Conservation (phyloP, 345 rosid species). For the Linum usitatissimum region DNA sequence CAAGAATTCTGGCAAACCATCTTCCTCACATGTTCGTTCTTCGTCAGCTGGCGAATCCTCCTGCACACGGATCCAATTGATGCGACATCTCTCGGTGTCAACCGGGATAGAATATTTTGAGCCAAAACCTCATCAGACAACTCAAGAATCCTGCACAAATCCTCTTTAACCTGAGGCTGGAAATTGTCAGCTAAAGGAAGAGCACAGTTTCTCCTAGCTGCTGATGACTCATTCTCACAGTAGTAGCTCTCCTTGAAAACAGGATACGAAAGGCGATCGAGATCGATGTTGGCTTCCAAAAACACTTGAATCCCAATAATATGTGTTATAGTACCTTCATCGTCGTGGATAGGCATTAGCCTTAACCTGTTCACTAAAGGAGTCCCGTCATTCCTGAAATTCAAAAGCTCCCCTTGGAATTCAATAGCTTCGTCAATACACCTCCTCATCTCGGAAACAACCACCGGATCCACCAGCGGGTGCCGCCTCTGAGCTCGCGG, state of each 20-base stretch:
- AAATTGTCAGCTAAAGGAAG: no score
- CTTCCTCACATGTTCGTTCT: slow-evolving; percentile 77
- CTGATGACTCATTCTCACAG: not conserved
- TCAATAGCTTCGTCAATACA: slow-evolving; percentile 70
- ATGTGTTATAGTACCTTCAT: slow-evolving; percentile 73
- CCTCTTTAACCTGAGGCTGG: slow-evolving; percentile 16
- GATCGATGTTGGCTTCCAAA: slow-evolving; percentile 72
- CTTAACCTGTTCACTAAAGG: slow-evolving; percentile 67
- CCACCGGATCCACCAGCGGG: slow-evolving; percentile 80
- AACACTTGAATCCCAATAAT: slow-evolving; percentile 74
- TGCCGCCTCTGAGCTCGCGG: slow-evolving; percentile 89
- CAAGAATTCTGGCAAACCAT: slow-evolving; percentile 93
- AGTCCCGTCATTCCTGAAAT: slow-evolving; percentile 83
- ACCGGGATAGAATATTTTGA: slow-evolving; percentile 74
- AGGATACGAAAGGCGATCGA: slow-evolving; percentile 62
- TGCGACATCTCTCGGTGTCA: slow-evolving; percentile 86
- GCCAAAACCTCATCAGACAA: slow-evolving; percentile 88
- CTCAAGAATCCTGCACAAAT: slow-evolving; percentile 56
- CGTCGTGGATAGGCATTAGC: slow-evolving; percentile 65
- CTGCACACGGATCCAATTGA: slow-evolving; percentile 79
- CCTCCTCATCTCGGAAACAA: slow-evolving; percentile 74
- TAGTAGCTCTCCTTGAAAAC: slow-evolving; percentile 49
- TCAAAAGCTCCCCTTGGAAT: slow-evolving; percentile 81
- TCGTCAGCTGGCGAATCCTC: slow-evolving; percentile 64
- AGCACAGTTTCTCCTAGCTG: not conserved